A percentile compares a stretch with the other conserved stretches of the same genome.
Evolutionary conservation across 1,284 basidiomycete species (phyloP).

Genomic region (Austroboletus novae-zelandiae): DNA sequence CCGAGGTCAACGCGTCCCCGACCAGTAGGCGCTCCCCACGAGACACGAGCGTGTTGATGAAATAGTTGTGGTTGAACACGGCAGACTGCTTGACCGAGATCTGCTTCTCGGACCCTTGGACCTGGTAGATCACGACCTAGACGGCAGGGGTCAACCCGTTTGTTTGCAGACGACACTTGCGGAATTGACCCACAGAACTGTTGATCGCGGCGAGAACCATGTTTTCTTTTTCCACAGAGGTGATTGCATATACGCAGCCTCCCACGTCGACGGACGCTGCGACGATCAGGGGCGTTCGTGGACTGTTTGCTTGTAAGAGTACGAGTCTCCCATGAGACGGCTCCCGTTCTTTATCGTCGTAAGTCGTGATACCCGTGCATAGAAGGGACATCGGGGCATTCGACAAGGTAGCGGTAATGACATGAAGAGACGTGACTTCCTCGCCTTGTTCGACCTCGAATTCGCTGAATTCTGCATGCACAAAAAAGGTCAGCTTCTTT

Average conservation of each 20-base stretch:
- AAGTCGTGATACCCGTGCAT: constrained; percentile 59
- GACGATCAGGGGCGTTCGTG: constrained; percentile 16
- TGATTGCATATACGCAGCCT: constrained; percentile 65
- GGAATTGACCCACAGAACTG: constrained; percentile 55
- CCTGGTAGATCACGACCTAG: constrained; percentile 47
- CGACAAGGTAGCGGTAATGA: constrained; percentile 35
- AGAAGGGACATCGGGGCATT: constrained; percentile 43
- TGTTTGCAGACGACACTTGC: background rate
- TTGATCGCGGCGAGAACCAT: constrained; percentile 70
- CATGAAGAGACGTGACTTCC: constrained; percentile 56
- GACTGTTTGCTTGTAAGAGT: constrained; percentile 35
- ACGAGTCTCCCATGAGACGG: constrained; percentile 59
- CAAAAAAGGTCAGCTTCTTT: constrained; percentile 7
- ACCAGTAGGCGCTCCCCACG: constrained; percentile 54
- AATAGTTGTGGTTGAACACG: constrained; percentile 78
- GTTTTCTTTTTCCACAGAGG: constrained; percentile 36
- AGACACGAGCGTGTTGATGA: constrained; percentile 62
- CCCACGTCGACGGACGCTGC: constrained; percentile 39
- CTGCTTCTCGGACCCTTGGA: constrained; percentile 35
- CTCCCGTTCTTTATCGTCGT: constrained; percentile 51
- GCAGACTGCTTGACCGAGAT: constrained; percentile 44
- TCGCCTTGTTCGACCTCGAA: constrained; percentile 55
- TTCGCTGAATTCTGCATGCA: constrained; percentile 47
- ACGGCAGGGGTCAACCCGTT: background rate
- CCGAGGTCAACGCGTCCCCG: constrained; percentile 82